These are phyloP conservation scores for Rhizopogon vulgaris DNA, from an alignment of 768 basidiomycete genomes.

Conservation along the genomic window DNA sequence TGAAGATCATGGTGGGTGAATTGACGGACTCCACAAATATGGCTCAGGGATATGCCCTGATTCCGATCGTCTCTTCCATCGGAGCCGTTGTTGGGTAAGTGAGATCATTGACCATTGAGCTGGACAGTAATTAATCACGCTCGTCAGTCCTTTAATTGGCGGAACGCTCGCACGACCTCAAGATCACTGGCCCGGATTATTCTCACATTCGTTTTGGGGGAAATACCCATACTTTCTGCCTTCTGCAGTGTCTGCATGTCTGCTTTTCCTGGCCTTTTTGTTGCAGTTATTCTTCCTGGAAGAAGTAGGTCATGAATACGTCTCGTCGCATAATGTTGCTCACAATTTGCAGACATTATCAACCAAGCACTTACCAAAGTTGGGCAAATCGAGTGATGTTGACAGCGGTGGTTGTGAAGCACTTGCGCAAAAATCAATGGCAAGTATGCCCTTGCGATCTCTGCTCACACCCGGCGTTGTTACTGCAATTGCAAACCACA, in stretches of 20 bases:
- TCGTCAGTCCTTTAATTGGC: conserved; percentile 45
- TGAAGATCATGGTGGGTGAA: conserved; percentile 67
- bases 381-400: no score
- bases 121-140: not conserved
- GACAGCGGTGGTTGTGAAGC: not conserved
- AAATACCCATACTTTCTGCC: conserved; percentile 33
- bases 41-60: conserved; percentile 27
- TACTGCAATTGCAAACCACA: conserved; percentile 37
- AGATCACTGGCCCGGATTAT: conserved; percentile 44
- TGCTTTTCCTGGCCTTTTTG: conserved; percentile 10
- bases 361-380: not conserved
- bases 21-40: conserved; percentile 37
- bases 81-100: conserved; percentile 31
- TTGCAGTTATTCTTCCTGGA: conserved; percentile 18
- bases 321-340: not conserved
- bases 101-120: not conserved
- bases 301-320: conserved; percentile 19
- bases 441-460: conserved; percentile 38
- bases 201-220: conserved; percentile 33
- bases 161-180: conserved; percentile 50
- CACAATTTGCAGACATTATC: not conserved
- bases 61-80: conserved; percentile 23
- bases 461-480: conserved; percentile 31
- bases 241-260: conserved; percentile 15
- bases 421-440: not conserved